Percentiles rank a stretch among this genome's conserved stretches.
phyloP scores from a whole-genome alignment of 2,329 filamentous ascomycete species.

The Biscogniauxia mediterranea region DNA sequence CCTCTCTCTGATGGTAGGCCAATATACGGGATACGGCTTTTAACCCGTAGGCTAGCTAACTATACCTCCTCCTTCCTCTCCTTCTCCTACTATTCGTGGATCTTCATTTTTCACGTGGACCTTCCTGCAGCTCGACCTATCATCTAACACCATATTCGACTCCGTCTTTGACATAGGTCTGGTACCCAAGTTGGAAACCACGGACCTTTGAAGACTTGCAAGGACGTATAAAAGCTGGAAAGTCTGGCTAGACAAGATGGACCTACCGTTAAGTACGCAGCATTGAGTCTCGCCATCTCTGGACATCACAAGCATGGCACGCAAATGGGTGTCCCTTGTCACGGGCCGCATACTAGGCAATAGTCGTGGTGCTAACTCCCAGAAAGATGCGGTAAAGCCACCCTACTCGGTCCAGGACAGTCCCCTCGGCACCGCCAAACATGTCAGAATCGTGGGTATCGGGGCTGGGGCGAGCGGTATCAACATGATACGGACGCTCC shows the following conservation, averaged over 20 bases:
- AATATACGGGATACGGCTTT: constrained; percentile 26
- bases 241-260: constrained; percentile 20
- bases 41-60: constrained; percentile 12
- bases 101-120: constrained; percentile 20
- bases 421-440: constrained; percentile 39
- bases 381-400: constrained; percentile 13
- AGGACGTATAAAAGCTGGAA: constrained; percentile 21
- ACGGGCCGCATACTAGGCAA: constrained; percentile 13
- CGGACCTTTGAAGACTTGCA: constrained; percentile 1
- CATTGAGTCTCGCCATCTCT: constrained; percentile 25
- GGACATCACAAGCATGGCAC: constrained; percentile 27
- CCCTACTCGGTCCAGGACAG: constrained; percentile 37
- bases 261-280: constrained; percentile 16
- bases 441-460: constrained; percentile 43
- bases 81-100: constrained; percentile 13
- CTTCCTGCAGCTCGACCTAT: constrained; percentile 26
- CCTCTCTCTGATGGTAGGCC: constrained; percentile 18
- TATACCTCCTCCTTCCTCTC: constrained; percentile 3
- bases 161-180: neutral
- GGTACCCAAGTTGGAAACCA: constrained; percentile 4
- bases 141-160: constrained; percentile 6
- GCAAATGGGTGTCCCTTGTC: constrained; percentile 19
- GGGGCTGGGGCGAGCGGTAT: constrained; percentile 45
- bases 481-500: constrained; percentile 45
- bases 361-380: constrained; percentile 19